phyloP scores from a whole-genome alignment of 2,329 filamentous ascomycete genomes.

The Hypoxylon sp. region DNA sequence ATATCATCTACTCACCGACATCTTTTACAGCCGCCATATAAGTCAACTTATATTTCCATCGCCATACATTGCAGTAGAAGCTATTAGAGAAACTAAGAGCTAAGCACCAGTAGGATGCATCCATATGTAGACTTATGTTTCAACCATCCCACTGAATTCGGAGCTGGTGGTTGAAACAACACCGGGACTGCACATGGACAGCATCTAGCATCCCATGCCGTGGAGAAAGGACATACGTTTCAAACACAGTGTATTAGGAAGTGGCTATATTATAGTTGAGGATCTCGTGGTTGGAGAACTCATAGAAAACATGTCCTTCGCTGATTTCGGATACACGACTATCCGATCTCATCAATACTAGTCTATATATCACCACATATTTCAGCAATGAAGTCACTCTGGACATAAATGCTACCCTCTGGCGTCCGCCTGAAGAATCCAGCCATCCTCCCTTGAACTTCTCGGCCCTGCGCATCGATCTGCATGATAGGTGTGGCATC shows the following conservation, averaged over 20 bases:
- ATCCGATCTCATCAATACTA: background rate
- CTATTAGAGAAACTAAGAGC: conserved; percentile 12
- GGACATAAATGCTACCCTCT: conserved; percentile 47
- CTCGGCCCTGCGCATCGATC: conserved; percentile 34
- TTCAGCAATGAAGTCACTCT: conserved; percentile 45
- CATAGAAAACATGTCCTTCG: background rate
- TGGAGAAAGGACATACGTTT: background rate
- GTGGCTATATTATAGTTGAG: background rate
- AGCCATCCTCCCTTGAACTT: conserved; percentile 40
- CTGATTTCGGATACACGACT: background rate
- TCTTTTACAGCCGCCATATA: background rate
- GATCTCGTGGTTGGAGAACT: background rate
- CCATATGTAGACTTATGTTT: background rate
- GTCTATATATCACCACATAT: conserved; percentile 21
- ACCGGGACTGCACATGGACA: background rate
- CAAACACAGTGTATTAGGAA: background rate
- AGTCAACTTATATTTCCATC: background rate
- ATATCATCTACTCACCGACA: background rate
- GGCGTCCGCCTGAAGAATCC: conserved; percentile 47
- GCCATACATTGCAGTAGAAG: background rate
- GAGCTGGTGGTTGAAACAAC: background rate
- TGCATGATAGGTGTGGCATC: conserved; percentile 35
- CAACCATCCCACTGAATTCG: background rate
- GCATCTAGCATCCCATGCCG: background rate
- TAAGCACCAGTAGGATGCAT: conserved; percentile 8